phyloP scores from a whole-genome alignment of 345 rosid genomes.

The Gossypium sturtianum region DNA sequence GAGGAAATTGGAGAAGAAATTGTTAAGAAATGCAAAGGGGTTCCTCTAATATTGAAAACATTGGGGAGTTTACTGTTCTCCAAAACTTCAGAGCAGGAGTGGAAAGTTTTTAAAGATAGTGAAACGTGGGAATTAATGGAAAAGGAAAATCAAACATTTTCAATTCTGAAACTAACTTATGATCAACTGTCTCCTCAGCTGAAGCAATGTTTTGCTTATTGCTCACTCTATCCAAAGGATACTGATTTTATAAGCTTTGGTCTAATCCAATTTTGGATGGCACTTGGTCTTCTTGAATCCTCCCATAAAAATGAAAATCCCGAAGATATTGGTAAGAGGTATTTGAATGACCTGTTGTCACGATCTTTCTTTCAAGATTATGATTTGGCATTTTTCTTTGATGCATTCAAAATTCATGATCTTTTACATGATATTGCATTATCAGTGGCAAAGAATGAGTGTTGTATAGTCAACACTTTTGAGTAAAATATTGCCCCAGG shows the following conservation, averaged over 20 bases:
- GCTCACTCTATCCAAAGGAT: background rate
- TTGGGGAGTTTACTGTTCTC: background rate
- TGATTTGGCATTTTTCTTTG: background rate
- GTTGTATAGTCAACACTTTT: background rate
- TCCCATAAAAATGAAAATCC: too few species aligned
- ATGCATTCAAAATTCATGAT: background rate
- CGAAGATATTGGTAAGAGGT: background rate
- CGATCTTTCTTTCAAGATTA: background rate
- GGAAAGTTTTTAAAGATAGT: background rate
- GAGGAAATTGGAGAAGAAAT: background rate
- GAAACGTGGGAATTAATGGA: background rate
- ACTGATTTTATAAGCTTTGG: too few species aligned
- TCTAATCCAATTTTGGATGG: too few species aligned
- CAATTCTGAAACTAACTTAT: background rate
- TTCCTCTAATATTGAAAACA: background rate
- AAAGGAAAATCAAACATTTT: background rate
- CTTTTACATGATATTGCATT: background rate
- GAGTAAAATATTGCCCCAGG: background rate
- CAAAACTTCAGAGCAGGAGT: background rate
- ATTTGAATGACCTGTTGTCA: background rate
- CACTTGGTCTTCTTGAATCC: background rate
- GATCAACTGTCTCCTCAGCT: background rate
- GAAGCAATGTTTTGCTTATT: background rate
- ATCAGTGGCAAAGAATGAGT: background rate
- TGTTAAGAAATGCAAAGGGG: constrained; percentile 1